phyloP scores from a whole-genome alignment of 441 rosid species.

The Rhodomyrtus psidioides region DNA sequence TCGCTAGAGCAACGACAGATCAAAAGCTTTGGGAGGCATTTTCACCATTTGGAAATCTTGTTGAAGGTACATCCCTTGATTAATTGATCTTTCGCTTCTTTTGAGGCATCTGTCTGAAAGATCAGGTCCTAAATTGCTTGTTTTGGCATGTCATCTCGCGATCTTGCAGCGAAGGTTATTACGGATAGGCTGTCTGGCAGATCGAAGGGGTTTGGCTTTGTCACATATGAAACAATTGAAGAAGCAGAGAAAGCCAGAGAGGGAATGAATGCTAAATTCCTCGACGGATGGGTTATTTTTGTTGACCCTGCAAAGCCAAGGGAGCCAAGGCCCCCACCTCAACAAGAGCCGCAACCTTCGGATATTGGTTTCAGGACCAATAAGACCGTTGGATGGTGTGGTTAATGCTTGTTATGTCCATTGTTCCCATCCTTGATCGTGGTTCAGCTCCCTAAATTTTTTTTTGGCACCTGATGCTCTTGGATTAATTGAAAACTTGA shows the following conservation, averaged over 20 bases:
- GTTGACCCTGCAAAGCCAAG: slow-evolving; percentile 90
- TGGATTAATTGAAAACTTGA: neutral
- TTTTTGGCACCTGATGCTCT: neutral
- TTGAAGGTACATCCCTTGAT: slow-evolving; percentile 40
- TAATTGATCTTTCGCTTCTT: neutral
- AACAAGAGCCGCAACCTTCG: slow-evolving; percentile 19
- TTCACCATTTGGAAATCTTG: slow-evolving; percentile 60
- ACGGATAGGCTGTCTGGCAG: slow-evolving; percentile 58
- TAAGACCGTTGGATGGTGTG: slow-evolving; percentile 75
- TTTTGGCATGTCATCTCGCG: neutral
- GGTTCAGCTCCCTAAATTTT: neutral
- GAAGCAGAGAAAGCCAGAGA: slow-evolving; percentile 89
- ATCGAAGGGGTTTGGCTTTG: slow-evolving; percentile 84
- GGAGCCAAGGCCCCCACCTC: slow-evolving; percentile 45
- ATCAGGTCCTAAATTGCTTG: neutral
- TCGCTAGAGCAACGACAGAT: slow-evolving; percentile 64
- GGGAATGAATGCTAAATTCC: slow-evolving; percentile 77
- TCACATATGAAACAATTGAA: slow-evolving; percentile 50
- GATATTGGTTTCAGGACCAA: slow-evolving; percentile 58
- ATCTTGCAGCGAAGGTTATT: slow-evolving; percentile 56
- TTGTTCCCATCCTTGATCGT: neutral
- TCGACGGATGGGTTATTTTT: slow-evolving; percentile 95
- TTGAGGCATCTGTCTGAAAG: neutral
- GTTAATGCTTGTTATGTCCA: slow-evolving; percentile 23
- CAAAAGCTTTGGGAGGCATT: slow-evolving; percentile 76